phyloP scores from a whole-genome alignment of 2,329 filamentous ascomycete species.

The Trichoderma sp. region DNA sequence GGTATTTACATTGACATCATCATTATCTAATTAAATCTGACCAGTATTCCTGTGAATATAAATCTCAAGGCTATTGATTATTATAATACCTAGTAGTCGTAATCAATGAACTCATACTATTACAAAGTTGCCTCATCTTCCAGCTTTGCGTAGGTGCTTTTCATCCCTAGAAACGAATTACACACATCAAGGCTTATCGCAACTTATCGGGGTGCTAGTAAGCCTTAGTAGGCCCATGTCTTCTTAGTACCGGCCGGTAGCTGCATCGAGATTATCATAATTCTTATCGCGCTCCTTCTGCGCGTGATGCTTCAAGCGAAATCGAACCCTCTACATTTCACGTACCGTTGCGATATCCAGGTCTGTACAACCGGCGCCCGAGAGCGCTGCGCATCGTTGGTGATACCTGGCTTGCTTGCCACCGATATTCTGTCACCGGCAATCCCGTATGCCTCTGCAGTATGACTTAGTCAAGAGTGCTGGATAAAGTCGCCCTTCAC shows the following conservation, averaged over 20 bases:
- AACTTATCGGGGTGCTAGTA: background rate
- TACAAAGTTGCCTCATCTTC: background rate
- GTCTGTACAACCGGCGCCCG: background rate
- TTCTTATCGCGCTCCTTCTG: background rate
- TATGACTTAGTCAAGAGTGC: background rate
- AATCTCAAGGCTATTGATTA: no score
- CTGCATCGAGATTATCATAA: background rate
- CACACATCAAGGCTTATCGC: background rate
- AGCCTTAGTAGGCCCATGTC: background rate
- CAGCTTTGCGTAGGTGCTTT: background rate
- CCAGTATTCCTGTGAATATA: no score
- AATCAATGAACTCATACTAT: background rate
- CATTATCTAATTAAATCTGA: no score
- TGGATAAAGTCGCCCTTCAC: background rate
- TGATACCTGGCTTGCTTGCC: background rate
- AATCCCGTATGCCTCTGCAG: background rate
- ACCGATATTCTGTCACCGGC: background rate
- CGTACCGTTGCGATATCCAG: background rate
- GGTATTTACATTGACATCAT: no score
- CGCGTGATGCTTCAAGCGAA: background rate
- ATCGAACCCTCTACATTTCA: background rate
- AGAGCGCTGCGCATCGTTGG: background rate
- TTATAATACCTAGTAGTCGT: background rate
- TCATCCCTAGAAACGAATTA: no score
- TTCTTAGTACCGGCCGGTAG: background rate